Evolutionary conservation across 306 rosid species (phyloP).

Genomic region (Mimosa pudica): DNA sequence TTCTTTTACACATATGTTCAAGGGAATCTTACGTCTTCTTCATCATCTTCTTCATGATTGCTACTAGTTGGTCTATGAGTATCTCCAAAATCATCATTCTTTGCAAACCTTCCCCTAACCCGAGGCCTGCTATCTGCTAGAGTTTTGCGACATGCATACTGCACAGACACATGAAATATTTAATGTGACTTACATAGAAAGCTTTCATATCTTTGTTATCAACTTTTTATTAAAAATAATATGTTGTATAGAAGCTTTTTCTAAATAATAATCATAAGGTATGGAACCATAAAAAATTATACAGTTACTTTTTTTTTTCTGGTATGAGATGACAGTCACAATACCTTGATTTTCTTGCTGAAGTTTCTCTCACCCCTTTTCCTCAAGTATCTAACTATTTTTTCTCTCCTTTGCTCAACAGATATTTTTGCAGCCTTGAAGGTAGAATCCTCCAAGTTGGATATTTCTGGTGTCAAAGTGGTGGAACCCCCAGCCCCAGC

Average conservation of each 20-base stretch:
- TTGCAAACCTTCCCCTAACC: slow-evolving; percentile 96
- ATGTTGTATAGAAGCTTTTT: background rate
- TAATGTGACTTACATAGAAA: background rate
- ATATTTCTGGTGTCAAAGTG: slow-evolving; percentile 71
- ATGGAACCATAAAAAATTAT: background rate
- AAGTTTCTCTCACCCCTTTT: slow-evolving; percentile 91
- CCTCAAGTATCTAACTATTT: slow-evolving; percentile 96
- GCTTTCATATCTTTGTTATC: background rate
- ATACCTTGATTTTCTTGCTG: slow-evolving; percentile 98
- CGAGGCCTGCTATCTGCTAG: slow-evolving; percentile 95
- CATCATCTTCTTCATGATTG: slow-evolving; percentile 87
- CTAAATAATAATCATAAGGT: background rate
- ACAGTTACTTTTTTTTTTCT: background rate
- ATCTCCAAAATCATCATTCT: slow-evolving; percentile 92
- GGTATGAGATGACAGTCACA: background rate
- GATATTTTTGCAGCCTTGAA: slow-evolving; percentile 92
- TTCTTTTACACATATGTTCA: background rate
- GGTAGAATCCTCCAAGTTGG: slow-evolving; percentile 75
- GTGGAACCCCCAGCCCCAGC: slow-evolving; percentile 62
- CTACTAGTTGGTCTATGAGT: slow-evolving; percentile 55
- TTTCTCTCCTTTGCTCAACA: slow-evolving; percentile 88
- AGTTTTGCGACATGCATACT: slow-evolving; percentile 98
- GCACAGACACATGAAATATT: slow-evolving; percentile 32
- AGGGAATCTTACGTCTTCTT: slow-evolving; percentile 66
- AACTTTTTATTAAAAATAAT: background rate